Base-by-base conservation (phyloP, 768 basidiomycete species). In the Calocybe gangraenosa region DNA sequence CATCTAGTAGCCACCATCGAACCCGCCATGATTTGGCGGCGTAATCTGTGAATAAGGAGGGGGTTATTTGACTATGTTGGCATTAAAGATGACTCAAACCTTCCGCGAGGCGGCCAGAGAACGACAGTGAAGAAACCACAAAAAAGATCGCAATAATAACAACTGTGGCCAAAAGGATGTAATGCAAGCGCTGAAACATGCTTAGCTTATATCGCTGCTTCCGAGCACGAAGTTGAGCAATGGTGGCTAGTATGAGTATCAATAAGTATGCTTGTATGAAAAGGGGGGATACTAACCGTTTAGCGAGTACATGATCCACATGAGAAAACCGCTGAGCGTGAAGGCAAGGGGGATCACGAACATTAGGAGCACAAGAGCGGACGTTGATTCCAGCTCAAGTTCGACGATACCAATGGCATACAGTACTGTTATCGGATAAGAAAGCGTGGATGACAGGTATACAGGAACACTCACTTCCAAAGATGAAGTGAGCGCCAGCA, bases 1-100 rank as follows among this genome's bases (percentile, higher is more conserved):
- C 96, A 58, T 99, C 96, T 33, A 99, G 75, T 5, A 99, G 71
- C 87, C 92, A 92, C 96, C 96, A 99, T 38, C 94, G 84, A 44
- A 79, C 74, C 48, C 74, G 78, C 93, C 93, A 97, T 14, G 90
- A 84, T 49, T 84, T 87, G 5, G 92, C 87, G 13, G 92, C 88
- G 60, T 94, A 97, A 61, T 95, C 92, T 93, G 44, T 3, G 30
- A 17, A 19, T 43, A 14, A 40, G 42, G 48, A n/a, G n/a, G n/a
- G n/a, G n/a, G n/a, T n/a, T n/a, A 25, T 47, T 19, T 20, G 9
- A 35, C 51, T 33, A 17, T 50, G 38, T 13, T 28, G 10, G 31
- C 43, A 36, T 47, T 20, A 15, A 51, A 37, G 47, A 53, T 65
- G 4, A 28, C 5, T 28, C 25, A 28, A 46, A 90, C 92, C 91